Evolutionary conservation across 2,329 filamentous ascomycete species (phyloP).

Genomic region (Neofusicoccum kwambonambiense): DNA sequence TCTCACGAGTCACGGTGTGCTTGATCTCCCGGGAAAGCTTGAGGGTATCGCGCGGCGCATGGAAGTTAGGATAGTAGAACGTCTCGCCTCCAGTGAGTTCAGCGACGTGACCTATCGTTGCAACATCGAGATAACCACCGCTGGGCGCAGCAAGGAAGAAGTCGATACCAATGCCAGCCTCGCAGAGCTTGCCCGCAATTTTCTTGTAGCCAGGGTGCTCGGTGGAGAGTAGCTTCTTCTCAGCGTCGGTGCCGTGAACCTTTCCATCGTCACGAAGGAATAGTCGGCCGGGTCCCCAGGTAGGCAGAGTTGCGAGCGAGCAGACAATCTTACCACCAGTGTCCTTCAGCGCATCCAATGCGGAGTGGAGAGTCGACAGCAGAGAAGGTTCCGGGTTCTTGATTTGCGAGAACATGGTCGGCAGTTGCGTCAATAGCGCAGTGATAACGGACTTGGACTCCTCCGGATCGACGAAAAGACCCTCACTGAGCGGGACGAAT

Average conservation of each 20-base stretch:
- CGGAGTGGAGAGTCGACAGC: slow-evolving; percentile 79
- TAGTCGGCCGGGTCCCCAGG: slow-evolving; percentile 83
- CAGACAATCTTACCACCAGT: slow-evolving; percentile 93
- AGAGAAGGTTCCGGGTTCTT: slow-evolving; percentile 91
- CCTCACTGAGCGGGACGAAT: slow-evolving; percentile 87
- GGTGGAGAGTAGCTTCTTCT: slow-evolving; percentile 87
- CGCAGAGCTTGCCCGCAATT: slow-evolving; percentile 80
- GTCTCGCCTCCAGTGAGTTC: slow-evolving; percentile 90
- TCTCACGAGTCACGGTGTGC: slow-evolving; percentile 83
- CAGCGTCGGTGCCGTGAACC: slow-evolving; percentile 78
- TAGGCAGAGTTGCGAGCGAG: slow-evolving; percentile 82
- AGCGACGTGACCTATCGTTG: slow-evolving; percentile 84
- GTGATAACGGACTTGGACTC: slow-evolving; percentile 86
- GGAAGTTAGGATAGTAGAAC: slow-evolving; percentile 97
- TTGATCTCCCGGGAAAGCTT: slow-evolving; percentile 83
- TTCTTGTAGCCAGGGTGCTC: slow-evolving; percentile 89
- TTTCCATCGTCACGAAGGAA: slow-evolving; percentile 87
- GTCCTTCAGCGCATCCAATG: slow-evolving; percentile 75
- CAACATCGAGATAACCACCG: slow-evolving; percentile 88
- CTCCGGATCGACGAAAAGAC: slow-evolving; percentile 90
- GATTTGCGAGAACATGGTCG: slow-evolving; percentile 79
- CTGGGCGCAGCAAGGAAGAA: slow-evolving; percentile 92
- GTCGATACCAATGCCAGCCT: slow-evolving; percentile 82
- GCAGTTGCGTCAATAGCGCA: slow-evolving; percentile 79
- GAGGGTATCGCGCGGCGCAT: slow-evolving; percentile 77